A percentile compares a stretch with the other conserved stretches of the same genome.
Evolutionary conservation across 495 filamentous ascomycete species (phyloP).

Genomic region (Xylaria grammica): DNA sequence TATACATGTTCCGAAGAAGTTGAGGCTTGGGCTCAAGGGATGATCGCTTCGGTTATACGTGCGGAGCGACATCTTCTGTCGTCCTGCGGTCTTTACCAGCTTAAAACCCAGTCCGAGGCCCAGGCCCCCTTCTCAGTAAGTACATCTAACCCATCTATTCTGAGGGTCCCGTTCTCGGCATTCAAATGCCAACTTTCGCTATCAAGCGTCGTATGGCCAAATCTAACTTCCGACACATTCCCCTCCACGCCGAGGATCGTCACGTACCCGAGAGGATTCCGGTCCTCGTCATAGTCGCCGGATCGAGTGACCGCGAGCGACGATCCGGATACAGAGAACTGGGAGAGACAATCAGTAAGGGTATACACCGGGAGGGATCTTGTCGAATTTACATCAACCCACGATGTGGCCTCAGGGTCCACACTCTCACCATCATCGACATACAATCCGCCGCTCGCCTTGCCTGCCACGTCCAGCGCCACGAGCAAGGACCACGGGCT

Average conservation of each 20-base stretch:
- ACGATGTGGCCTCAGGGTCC: slow-evolving; percentile 58
- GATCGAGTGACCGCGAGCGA: slow-evolving; percentile 51
- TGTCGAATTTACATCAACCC: slow-evolving; percentile 55
- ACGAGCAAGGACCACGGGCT: slow-evolving; percentile 74
- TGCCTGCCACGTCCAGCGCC: slow-evolving; percentile 61
- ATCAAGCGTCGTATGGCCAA: slow-evolving; percentile 56
- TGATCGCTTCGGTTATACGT: no score
- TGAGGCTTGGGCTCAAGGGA: no score
- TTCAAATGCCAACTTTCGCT: slow-evolving; percentile 54
- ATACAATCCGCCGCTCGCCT: slow-evolving; percentile 72
- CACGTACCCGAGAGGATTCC: slow-evolving; percentile 66
- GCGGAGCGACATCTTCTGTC: no score
- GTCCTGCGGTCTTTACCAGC: slow-evolving; percentile 48
- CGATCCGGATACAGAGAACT: slow-evolving; percentile 57
- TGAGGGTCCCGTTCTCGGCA: slow-evolving; percentile 50
- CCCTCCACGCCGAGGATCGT: slow-evolving; percentile 67
- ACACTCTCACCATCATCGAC: slow-evolving; percentile 85
- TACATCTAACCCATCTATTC: slow-evolving; percentile 55
- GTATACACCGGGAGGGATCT: not conserved
- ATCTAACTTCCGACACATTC: slow-evolving; percentile 48
- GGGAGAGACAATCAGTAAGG: not conserved
- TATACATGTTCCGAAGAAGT: no score
- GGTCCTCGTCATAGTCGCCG: slow-evolving; percentile 64
- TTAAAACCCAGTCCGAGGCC: slow-evolving; percentile 60
- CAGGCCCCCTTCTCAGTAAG: slow-evolving; percentile 62